Percentiles rank a stretch among this genome's conserved stretches.
phyloP scores from a whole-genome alignment of 306 rosid species.

The Dryas drummondii region DNA sequence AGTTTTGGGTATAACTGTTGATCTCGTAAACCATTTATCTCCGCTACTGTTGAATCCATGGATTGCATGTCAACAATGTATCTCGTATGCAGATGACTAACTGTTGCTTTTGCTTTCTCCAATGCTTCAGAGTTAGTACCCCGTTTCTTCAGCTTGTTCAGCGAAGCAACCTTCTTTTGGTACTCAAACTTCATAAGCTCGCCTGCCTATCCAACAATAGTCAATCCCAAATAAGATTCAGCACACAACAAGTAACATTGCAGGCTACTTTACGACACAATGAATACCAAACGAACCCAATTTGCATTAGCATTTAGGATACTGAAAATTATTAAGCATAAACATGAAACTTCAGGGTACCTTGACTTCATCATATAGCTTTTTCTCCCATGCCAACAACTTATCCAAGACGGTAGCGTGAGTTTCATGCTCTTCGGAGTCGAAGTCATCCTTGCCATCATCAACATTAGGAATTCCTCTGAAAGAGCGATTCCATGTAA shows the following conservation, averaged over 20 bases:
- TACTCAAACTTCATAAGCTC: conserved; percentile 88
- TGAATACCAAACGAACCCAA: too few species aligned
- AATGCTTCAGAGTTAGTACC: conserved; percentile 63
- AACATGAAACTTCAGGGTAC: conserved; percentile 25
- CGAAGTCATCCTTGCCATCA: conserved; percentile 72
- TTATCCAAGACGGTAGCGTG: conserved; percentile 94
- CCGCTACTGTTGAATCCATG: conserved; percentile 94
- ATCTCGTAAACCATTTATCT: conserved; percentile 87
- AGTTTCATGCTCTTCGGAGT: conserved; percentile 77
- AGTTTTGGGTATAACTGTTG: conserved; percentile 81
- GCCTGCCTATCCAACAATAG: conserved; percentile 69
- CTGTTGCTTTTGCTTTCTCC: conserved; percentile 89
- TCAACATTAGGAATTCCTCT: conserved; percentile 54
- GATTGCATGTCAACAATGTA: conserved; percentile 99
- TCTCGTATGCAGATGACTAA: conserved; percentile 93
- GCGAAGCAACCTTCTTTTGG: conserved; percentile 74
- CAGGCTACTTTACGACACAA: too few species aligned
- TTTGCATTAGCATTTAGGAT: too few species aligned
- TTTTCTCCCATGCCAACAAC: conserved; percentile 96
- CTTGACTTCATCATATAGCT: conserved; percentile 93
- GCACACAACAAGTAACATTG: neutral
- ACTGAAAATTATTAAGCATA: neutral
- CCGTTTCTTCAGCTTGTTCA: conserved; percentile 72
- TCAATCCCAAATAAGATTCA: conserved; percentile 19
- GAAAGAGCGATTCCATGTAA: conserved; percentile 91